Percentiles rank a stretch among this genome's conserved stretches.
These are phyloP conservation scores for Ascochyta lentis DNA, from an alignment of 2,329 filamentous ascomycete species.

Conservation along the genomic window DNA sequence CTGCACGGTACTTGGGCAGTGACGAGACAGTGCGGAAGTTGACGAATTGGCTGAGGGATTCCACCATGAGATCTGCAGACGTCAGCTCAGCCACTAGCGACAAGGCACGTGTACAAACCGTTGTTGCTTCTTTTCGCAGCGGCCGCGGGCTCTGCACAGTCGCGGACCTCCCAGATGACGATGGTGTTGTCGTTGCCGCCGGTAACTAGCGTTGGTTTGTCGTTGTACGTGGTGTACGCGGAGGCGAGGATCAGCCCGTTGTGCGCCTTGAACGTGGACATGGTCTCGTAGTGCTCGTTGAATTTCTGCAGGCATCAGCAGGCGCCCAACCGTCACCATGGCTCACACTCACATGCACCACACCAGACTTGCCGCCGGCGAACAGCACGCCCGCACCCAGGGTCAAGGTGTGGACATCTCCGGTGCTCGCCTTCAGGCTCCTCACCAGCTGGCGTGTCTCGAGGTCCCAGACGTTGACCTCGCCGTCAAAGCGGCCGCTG, in stretches of 20 bases:
- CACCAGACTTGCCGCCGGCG: constrained; percentile 88
- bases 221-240: constrained; percentile 72
- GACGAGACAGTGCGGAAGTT: constrained; percentile 92
- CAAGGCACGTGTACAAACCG: constrained; percentile 48
- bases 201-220: constrained; percentile 86
- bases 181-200: constrained; percentile 92
- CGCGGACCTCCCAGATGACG: constrained; percentile 81
- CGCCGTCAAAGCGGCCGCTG: constrained; percentile 83
- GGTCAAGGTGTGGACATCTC: constrained; percentile 85
- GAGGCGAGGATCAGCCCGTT: constrained; percentile 87
- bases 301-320: constrained; percentile 55
- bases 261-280: constrained; percentile 82
- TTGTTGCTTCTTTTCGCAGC: constrained; percentile 62
- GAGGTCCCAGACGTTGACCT: constrained; percentile 95
- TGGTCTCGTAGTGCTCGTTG: constrained; percentile 82
- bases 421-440: constrained; percentile 79
- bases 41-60: constrained; percentile 79
- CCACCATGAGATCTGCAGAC: constrained; percentile 63
- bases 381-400: constrained; percentile 86
- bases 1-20: constrained; percentile 82
- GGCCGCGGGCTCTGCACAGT: constrained; percentile 57
- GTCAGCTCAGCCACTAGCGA: constrained; percentile 27
- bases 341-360: constrained; percentile 61
- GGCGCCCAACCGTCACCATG: too few relatives aligned
- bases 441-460: constrained; percentile 91